These are phyloP conservation scores for Alternaria ventricosa DNA, from an alignment of 2,329 filamentous ascomycete genomes.

Conservation along the genomic window DNA sequence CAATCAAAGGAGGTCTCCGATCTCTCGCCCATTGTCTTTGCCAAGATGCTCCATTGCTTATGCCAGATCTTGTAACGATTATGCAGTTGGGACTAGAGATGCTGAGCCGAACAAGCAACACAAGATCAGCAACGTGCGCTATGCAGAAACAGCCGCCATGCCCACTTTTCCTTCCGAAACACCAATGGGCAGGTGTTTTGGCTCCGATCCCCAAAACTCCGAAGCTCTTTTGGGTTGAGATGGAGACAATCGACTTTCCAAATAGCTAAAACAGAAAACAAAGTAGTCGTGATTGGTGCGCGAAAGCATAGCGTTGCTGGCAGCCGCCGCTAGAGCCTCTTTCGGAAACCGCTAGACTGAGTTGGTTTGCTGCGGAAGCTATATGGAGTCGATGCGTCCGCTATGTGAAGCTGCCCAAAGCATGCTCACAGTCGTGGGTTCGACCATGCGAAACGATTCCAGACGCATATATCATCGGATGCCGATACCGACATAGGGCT, in stretches of 20 bases:
- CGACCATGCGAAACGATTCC: background rate
- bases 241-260: background rate
- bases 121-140: background rate
- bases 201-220: background rate
- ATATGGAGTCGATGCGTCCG: background rate
- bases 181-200: background rate
- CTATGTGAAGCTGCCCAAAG: background rate
- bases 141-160: background rate
- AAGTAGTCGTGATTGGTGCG: constrained; percentile 1
- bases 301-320: background rate
- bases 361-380: background rate
- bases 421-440: background rate
- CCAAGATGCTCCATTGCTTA: background rate
- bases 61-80: background rate
- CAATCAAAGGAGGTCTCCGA: background rate
- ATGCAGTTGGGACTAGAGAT: background rate
- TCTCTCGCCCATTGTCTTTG: background rate
- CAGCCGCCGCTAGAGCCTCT: background rate
- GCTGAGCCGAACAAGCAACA: background rate
- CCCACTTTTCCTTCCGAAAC: background rate
- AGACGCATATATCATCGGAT: background rate
- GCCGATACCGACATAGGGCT: background rate
- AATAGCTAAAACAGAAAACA: constrained; percentile 3
- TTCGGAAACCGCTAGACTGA: background rate
- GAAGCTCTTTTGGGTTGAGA: background rate